A percentile compares a stretch with the other conserved stretches of the same genome.
Conservation (phyloP, 2,329 filamentous ascomycete genomes). For the Phyllosticta capitalensis region DNA sequence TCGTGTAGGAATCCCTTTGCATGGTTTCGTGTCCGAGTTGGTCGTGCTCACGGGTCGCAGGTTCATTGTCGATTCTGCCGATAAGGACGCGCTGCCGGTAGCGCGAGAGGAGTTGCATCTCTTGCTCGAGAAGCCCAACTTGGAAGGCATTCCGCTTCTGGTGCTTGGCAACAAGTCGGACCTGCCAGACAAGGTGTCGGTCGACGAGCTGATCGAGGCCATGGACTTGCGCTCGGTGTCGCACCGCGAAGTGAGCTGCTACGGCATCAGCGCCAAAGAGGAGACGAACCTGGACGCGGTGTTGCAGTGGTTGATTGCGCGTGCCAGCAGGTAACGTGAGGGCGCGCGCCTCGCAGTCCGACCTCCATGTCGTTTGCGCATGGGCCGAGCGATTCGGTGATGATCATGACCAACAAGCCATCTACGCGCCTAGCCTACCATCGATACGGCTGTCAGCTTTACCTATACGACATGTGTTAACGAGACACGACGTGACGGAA, state of each 20-base stretch:
- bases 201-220: slow-evolving; percentile 90
- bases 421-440: slow-evolving; percentile 10
- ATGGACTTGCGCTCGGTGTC: slow-evolving; percentile 83
- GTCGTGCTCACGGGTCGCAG: slow-evolving; percentile 32
- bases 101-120: slow-evolving; percentile 89
- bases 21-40: slow-evolving; percentile 12
- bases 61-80: slow-evolving; percentile 95
- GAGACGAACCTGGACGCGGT: slow-evolving; percentile 98
- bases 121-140: slow-evolving; percentile 71
- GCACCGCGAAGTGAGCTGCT: slow-evolving; percentile 92
- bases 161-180: slow-evolving; percentile 98
- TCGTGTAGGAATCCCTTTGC: slow-evolving; percentile 52
- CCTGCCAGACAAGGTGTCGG: slow-evolving; percentile 77
- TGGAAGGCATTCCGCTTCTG: slow-evolving; percentile 83
- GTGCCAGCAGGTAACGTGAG: slow-evolving; percentile 56
- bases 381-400: neutral
- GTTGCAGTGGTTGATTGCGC: slow-evolving; percentile 90
- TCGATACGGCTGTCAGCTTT: slow-evolving; percentile 13
- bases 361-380: neutral
- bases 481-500: slow-evolving; percentile 14
- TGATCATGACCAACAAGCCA: slow-evolving; percentile 9
- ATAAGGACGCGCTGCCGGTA: slow-evolving; percentile 66
- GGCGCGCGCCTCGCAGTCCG: neutral
- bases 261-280: slow-evolving; percentile 96
- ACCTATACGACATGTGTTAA: slow-evolving; percentile 13